phyloP scores from a whole-genome alignment of 1,284 basidiomycete genomes.

The Wallemia mellicola region DNA sequence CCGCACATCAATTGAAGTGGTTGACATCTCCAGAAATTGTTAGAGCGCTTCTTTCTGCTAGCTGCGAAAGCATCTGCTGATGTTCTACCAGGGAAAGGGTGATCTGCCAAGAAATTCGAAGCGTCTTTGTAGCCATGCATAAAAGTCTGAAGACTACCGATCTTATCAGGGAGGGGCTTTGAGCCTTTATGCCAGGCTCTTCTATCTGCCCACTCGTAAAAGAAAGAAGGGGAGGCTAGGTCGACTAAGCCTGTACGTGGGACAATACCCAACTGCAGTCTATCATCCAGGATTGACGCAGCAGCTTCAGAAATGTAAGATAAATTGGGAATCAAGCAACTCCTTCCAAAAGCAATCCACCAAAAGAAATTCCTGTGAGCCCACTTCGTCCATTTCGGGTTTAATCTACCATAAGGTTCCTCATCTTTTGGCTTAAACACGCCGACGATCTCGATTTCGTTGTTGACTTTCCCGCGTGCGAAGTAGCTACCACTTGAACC shows the following conservation, averaged over 20 bases:
- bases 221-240: slow-evolving; percentile 43
- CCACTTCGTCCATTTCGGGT: slow-evolving; percentile 74
- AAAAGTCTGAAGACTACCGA: slow-evolving; percentile 70
- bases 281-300: slow-evolving; percentile 49
- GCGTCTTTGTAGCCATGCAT: slow-evolving; percentile 60
- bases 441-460: slow-evolving; percentile 38
- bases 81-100: slow-evolving; percentile 63
- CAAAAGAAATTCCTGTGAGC: slow-evolving; percentile 37
- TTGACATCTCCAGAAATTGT: slow-evolving; percentile 22
- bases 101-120: slow-evolving; percentile 49
- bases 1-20: slow-evolving; percentile 46
- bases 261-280: slow-evolving; percentile 46
- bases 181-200: slow-evolving; percentile 24
- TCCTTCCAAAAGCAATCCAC: slow-evolving; percentile 24
- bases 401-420: slow-evolving; percentile 40
- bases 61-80: neutral
- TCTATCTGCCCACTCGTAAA: slow-evolving; percentile 55
- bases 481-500: slow-evolving; percentile 68
- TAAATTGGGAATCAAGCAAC: slow-evolving; percentile 4
- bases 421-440: slow-evolving; percentile 77
- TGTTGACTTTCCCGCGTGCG: slow-evolving; percentile 36
- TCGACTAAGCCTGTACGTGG: slow-evolving; percentile 58
- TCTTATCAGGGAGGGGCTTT: slow-evolving; percentile 47
- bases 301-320: slow-evolving; percentile 42
- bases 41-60: neutral